Conservation (phyloP, 2,329 filamentous ascomycete genomes). For the Clarireedia homoeocarpa region DNA sequence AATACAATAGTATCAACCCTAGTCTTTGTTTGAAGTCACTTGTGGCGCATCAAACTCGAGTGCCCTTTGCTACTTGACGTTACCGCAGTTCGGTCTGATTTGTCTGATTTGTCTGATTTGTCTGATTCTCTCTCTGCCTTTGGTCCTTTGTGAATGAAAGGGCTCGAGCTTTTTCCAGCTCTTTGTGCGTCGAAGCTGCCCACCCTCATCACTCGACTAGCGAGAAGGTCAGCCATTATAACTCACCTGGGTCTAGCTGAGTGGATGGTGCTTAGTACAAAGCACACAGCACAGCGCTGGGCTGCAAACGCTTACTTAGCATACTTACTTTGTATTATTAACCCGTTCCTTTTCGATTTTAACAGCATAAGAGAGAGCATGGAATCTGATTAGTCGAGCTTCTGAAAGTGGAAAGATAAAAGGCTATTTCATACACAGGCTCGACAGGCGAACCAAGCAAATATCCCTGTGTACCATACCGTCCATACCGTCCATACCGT, state of each 20-base stretch:
- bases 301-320: too few species aligned
- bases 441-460: neutral
- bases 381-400: neutral
- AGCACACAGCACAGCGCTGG: too few species aligned
- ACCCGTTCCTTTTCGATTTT: neutral
- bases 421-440: neutral
- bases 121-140: neutral
- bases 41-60: neutral
- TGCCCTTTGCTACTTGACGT: neutral
- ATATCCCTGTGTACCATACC: neutral
- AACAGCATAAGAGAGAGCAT: neutral
- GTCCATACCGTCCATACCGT: neutral
- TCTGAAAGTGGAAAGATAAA: neutral
- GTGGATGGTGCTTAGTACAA: too few species aligned
- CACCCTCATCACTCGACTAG: neutral
- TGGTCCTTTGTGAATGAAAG: neutral
- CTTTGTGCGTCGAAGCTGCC: neutral
- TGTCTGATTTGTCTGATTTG: too few species aligned
- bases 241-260: too few species aligned
- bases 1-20: neutral
- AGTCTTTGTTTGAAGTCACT: neutral
- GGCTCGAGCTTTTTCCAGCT: neutral
- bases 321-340: too few species aligned
- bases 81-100: too few species aligned
- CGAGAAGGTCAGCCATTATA: too few species aligned